Evolutionary conservation across 1,284 basidiomycete genomes (phyloP), one percentile per base, ranked within the genome.

Genomic region (Hortiboletus rubellus): DNA sequence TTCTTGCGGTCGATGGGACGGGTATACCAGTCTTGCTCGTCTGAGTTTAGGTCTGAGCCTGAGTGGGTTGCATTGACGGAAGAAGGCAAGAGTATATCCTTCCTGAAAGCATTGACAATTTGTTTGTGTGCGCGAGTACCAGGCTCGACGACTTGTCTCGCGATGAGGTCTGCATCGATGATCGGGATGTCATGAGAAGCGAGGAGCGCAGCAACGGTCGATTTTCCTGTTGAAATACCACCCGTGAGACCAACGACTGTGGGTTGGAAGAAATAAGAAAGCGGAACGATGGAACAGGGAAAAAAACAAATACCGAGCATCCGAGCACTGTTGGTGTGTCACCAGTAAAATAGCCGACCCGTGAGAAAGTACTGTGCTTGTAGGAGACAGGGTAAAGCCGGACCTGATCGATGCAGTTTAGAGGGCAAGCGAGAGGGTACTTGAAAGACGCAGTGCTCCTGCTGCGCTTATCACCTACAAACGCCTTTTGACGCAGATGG

Each of bases 161-260:
- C 94, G 46, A 99, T 82, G 24, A 94, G 64, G 79, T 99, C 96
- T 6, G 96, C 94, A 69, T 99, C 97, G 66, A 98, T 83, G 63
- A 98, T 78, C 15, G 94, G 91, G 34, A 98, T 76, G 36, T 74
- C 65, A 62, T 88, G 81, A 0, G 81, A 74, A 59, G 81, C 82
- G 46, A 98, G 78, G 41, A 96, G 79, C 7, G 77, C 75, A 0
- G 95, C 94, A 30, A 96, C 96, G 17, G 94, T 93, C 5, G 94
- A 97, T 75, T 98, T 98, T 55, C 95, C 96, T 0, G 96, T 96
- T 36, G 94, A 94, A 60, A 99, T 98, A 3, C 96, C 94, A 24
- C 97, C 97, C 15, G 96, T 98, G 41, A 99, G 84, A 46, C 96
- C 96, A 60, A 98, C 85, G 60, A 98, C 95, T 96, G 15, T 1